phyloP scores from a whole-genome alignment of 148 eudicot genomes.

The Vaccinium vitisidaea region DNA sequence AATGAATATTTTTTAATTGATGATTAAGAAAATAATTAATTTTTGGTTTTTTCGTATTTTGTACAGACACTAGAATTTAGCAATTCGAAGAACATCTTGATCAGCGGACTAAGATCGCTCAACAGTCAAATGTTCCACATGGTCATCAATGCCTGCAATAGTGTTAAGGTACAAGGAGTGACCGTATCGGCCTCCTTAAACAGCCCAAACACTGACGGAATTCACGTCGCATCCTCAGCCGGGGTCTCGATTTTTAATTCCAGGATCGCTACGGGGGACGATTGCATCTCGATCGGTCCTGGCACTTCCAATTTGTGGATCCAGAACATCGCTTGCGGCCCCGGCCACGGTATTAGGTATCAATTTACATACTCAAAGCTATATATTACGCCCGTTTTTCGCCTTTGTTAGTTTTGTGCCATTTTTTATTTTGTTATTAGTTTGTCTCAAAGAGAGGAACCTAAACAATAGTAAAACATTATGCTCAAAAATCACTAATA shows the following conservation, averaged over 20 bases:
- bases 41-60: too few species aligned
- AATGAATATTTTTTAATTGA: neutral
- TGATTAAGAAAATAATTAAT: too few species aligned
- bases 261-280: slow-evolving; percentile 47
- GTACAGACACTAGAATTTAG: slow-evolving; percentile 39
- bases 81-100: slow-evolving; percentile 39
- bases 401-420: too few species aligned
- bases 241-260: slow-evolving; percentile 30
- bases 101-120: slow-evolving; percentile 34
- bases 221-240: slow-evolving; percentile 30
- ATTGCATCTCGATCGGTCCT: slow-evolving; percentile 56
- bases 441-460: too few species aligned
- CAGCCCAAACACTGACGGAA: slow-evolving; percentile 69
- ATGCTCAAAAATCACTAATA: too few species aligned
- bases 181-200: slow-evolving; percentile 26
- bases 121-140: slow-evolving; percentile 60
- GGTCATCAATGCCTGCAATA: slow-evolving; percentile 25
- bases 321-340: slow-evolving; percentile 45
- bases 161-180: slow-evolving; percentile 26
- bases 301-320: slow-evolving; percentile 39
- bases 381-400: too few species aligned
- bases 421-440: too few species aligned
- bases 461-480: too few species aligned
- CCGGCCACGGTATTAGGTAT: slow-evolving; percentile 71
- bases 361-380: too few species aligned